Conservation (phyloP, 148 eudicot species). For the Euryodendron excelsum region DNA sequence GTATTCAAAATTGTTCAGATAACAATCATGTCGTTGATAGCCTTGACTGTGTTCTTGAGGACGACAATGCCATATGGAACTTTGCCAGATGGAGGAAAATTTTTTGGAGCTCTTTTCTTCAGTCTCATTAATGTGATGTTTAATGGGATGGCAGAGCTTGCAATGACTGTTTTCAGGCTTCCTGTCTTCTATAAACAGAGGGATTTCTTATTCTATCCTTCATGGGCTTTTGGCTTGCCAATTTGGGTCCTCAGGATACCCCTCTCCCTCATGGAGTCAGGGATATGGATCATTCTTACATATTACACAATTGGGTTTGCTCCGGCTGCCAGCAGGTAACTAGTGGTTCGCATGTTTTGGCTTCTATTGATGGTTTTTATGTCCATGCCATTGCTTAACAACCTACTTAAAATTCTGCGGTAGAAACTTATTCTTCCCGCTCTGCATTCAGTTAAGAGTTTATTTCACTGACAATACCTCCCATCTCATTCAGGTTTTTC, state of each 20-base stretch:
- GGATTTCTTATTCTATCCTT: constrained; percentile 55
- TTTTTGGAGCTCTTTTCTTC: constrained; percentile 59
- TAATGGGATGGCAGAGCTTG: constrained; percentile 65
- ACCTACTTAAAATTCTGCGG: not conserved
- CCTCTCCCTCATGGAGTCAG: constrained; percentile 57
- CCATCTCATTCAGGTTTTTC: constrained; percentile 44
- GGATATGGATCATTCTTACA: constrained; percentile 59
- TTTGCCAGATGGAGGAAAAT: constrained; percentile 53
- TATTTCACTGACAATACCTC: not conserved
- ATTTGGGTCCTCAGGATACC: constrained; percentile 67
- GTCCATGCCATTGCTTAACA: not conserved
- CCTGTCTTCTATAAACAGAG: constrained; percentile 67
- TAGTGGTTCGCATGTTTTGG: not conserved
- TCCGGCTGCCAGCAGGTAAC: constrained; percentile 62
- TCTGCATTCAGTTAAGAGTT: not conserved
- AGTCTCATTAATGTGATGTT: constrained; percentile 61
- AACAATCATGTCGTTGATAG: constrained; percentile 53
- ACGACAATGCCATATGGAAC: constrained; percentile 55
- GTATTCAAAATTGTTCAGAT: constrained; percentile 64
- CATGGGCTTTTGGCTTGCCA: constrained; percentile 70
- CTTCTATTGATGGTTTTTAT: not conserved
- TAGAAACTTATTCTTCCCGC: not conserved
- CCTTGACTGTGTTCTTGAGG: constrained; percentile 54
- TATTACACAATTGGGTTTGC: constrained; percentile 72
- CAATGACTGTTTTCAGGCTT: constrained; percentile 54